Evolutionary conservation across 331 rosid species (phyloP).

Genomic region (Quercus lobata): DNA sequence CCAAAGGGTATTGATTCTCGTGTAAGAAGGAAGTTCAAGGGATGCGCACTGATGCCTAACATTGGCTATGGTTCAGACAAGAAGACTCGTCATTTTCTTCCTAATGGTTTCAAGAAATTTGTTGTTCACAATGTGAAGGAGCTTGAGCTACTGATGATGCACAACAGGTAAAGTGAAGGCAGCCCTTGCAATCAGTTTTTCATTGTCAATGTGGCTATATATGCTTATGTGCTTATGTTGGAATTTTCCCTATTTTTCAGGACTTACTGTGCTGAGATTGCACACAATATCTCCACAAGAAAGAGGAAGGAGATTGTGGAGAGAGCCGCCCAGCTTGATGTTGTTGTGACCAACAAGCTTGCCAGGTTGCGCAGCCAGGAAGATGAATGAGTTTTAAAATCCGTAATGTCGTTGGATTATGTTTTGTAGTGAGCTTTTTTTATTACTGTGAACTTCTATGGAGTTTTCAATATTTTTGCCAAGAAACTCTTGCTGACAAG

Average conservation of each 20-base stretch:
- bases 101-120: constrained; percentile 87
- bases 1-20: constrained; percentile 97
- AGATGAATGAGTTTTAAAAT: constrained; percentile 54
- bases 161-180: constrained; percentile 50
- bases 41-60: constrained; percentile 79
- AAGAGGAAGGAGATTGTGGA: constrained; percentile 88
- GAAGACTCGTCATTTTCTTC: constrained; percentile 83
- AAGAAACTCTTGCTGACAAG: neutral
- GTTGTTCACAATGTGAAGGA: constrained; percentile 74
- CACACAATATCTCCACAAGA: constrained; percentile 75
- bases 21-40: constrained; percentile 84
- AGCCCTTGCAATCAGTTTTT: neutral
- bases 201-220: too few relatives aligned
- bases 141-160: constrained; percentile 86
- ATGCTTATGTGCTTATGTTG: neutral
- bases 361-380: constrained; percentile 92
- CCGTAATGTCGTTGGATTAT: neutral
- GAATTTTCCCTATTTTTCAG: constrained; percentile 16
- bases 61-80: constrained; percentile 87
- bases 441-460: neutral
- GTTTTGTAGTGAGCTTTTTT: constrained; percentile 26
- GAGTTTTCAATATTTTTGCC: neutral
- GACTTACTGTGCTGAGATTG: constrained; percentile 91
- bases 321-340: constrained; percentile 86
- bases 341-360: constrained; percentile 83